Evolutionary conservation across 1,139 yeast genomes (phyloP).

Genomic region (Protomyces gravidus): DNA sequence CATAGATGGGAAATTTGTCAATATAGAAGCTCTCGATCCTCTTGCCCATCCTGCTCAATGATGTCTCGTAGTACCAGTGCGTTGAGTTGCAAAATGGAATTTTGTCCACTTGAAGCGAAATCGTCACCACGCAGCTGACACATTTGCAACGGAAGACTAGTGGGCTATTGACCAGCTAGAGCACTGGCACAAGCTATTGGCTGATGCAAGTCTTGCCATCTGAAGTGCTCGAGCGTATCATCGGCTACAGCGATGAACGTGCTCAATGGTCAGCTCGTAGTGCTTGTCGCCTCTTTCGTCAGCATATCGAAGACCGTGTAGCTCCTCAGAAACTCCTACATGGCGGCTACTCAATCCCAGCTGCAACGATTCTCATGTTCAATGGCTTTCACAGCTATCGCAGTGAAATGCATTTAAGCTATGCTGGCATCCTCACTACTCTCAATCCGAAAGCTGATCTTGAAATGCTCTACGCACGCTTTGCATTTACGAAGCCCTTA

Average conservation of each 20-base stretch:
- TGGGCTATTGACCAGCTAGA: too few relatives aligned
- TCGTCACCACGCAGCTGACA: too few relatives aligned
- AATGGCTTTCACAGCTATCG: conserved; percentile 24
- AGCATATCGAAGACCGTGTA: conserved; percentile 10
- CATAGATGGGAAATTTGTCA: conserved; percentile 6
- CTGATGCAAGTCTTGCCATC: conserved; percentile 19
- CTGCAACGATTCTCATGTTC: conserved; percentile 17
- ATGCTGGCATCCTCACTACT: not conserved
- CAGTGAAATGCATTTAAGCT: conserved; percentile 3
- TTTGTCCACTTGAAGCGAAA: too few relatives aligned
- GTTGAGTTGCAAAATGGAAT: too few relatives aligned
- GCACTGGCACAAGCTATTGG: too few relatives aligned
- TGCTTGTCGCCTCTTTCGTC: conserved; percentile 5
- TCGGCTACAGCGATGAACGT: conserved; percentile 4
- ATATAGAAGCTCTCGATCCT: not conserved
- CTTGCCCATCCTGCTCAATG: not conserved
- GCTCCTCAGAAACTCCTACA: not conserved
- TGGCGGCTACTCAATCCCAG: conserved; percentile 3
- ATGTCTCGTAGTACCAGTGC: too few relatives aligned
- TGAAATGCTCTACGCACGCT: conserved; percentile 8
- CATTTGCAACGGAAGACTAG: too few relatives aligned
- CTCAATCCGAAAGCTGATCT: conserved; percentile 16
- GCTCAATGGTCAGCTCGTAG: conserved; percentile 9
- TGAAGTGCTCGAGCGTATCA: conserved; percentile 18
- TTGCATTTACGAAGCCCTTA: conserved; percentile 19